These are phyloP conservation scores for Citrullus mucosospermus DNA, from an alignment of 306 rosid species.

Conservation along the genomic window DNA sequence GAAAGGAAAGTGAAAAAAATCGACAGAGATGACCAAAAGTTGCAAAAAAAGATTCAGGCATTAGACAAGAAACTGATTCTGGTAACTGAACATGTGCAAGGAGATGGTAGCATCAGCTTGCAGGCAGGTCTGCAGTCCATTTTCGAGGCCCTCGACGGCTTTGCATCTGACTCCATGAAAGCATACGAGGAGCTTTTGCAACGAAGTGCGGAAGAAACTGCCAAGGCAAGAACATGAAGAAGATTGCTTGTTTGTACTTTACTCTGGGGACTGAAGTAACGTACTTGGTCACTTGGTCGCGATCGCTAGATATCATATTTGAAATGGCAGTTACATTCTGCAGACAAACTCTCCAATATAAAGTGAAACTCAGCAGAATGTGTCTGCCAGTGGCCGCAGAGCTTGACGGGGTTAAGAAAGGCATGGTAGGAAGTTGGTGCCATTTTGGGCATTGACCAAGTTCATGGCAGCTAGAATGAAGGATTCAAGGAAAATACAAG, in stretches of 20 bases:
- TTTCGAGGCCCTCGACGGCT: constrained; percentile 90
- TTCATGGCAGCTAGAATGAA: not conserved
- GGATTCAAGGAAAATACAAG: not conserved
- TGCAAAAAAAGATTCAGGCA: constrained; percentile 71
- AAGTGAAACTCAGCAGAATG: not conserved
- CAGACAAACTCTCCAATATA: not conserved
- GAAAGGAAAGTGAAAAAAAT: constrained; percentile 54
- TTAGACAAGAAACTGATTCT: constrained; percentile 49
- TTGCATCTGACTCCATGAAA: constrained; percentile 46
- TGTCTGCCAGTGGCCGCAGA: not conserved
- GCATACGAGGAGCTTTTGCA: constrained; percentile 71
- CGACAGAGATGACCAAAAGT: constrained; percentile 77
- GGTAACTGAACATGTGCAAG: constrained; percentile 43
- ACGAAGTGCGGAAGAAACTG: constrained; percentile 50
- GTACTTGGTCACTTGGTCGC: not conserved
- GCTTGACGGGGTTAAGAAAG: not conserved
- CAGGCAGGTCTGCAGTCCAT: constrained; percentile 72
- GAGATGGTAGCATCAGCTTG: constrained; percentile 40
- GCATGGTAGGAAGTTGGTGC: not conserved
- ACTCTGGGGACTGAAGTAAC: not conserved
- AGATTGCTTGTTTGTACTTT: constrained; percentile 13
- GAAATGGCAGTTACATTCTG: not conserved
- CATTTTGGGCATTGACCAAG: not conserved
- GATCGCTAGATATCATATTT: not conserved
- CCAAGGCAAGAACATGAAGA: constrained; percentile 22